Evolutionary conservation across 1,139 yeast genomes (phyloP), one percentile per base, ranked within the genome.

Genomic region (Candida buenavistaensis): DNA sequence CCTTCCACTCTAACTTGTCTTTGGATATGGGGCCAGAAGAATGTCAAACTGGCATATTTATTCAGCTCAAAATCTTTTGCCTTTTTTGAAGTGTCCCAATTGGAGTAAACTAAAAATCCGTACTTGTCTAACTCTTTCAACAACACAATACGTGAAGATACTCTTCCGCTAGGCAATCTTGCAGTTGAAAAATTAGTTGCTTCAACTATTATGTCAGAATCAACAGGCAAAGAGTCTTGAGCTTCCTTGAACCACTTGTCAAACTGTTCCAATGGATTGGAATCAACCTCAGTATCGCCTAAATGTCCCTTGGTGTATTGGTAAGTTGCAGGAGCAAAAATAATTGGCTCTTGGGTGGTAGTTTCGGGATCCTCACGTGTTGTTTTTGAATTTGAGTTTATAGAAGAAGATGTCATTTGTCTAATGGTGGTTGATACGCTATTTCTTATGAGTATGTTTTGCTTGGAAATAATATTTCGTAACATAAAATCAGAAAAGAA

Each of bases 1-100:
- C 98, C 98, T 59, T 92, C 98, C 9, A 92, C 82, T 44, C 98
- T 74, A 6, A 92, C 96, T 60, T 89, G 97, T 46, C 97, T 79
- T 62, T 92, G 96, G 30, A 82, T 59, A 45, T 79, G 80, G 37
- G 86, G 87, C 97, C 98, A 92, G 64, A 89, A 90, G 57, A 90
- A 94, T n/a, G 83, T 82, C 45, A 92, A 65, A 1, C 95, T 78
- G 1, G 90, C 97, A 53, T 76, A 74, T 44, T 86, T 84, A 57
- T 92, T 92, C 27, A 82, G 64, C 26, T 64, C 64, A 42, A 80
- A 67, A 56, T 90, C 97, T 33, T 64, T 57, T 17, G 83, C 78
- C 60, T 92, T 92, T 59, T 87, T 88, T 26, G 95, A 83, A 8
- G 82, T 73, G 27, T 74, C 88, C 95, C 96, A 90, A 59, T 92